A percentile compares a stretch with the other conserved stretches of the same genome.
Evolutionary conservation across 495 filamentous ascomycete genomes (phyloP).

Genomic region (Penicillium maclennaniae): DNA sequence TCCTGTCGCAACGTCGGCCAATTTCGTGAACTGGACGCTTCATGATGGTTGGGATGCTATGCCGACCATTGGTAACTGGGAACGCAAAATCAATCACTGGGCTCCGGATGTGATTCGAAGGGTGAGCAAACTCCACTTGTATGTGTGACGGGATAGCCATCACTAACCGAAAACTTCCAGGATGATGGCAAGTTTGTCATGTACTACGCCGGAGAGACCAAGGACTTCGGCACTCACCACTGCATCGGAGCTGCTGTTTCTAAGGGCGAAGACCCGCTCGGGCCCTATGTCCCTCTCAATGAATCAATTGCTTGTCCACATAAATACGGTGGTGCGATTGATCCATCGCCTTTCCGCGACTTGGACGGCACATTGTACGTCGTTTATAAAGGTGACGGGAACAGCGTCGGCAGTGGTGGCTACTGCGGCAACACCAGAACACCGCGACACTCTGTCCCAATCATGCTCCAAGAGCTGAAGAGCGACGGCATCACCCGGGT

Average conservation of each 20-base stretch:
- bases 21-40: slow-evolving; percentile 32
- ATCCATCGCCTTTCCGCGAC: slow-evolving; percentile 51
- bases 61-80: slow-evolving; percentile 25
- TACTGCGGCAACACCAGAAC: slow-evolving; percentile 48
- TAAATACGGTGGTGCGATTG: slow-evolving; percentile 52
- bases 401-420: slow-evolving; percentile 53
- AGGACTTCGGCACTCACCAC: slow-evolving; percentile 34
- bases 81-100: slow-evolving; percentile 26
- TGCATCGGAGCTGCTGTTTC: slow-evolving; percentile 53
- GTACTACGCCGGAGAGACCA: slow-evolving; percentile 50
- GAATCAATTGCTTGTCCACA: slow-evolving; percentile 46
- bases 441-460: slow-evolving; percentile 46
- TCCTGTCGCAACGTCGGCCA: slow-evolving; percentile 29
- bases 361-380: slow-evolving; percentile 48
- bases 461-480: slow-evolving; percentile 55
- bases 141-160: neutral
- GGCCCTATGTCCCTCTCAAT: slow-evolving; percentile 46
- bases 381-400: slow-evolving; percentile 59
- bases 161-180: slow-evolving; percentile 15
- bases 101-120: slow-evolving; percentile 35
- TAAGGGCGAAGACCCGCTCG: slow-evolving; percentile 29
- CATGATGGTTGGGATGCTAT: slow-evolving; percentile 27
- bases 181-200: slow-evolving; percentile 48
- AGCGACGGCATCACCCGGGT: slow-evolving; percentile 48
- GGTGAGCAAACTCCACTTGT: slow-evolving; percentile 16